Conservation (phyloP, 495 filamentous ascomycete species). For the Parathielavia hyrcaniae region DNA sequence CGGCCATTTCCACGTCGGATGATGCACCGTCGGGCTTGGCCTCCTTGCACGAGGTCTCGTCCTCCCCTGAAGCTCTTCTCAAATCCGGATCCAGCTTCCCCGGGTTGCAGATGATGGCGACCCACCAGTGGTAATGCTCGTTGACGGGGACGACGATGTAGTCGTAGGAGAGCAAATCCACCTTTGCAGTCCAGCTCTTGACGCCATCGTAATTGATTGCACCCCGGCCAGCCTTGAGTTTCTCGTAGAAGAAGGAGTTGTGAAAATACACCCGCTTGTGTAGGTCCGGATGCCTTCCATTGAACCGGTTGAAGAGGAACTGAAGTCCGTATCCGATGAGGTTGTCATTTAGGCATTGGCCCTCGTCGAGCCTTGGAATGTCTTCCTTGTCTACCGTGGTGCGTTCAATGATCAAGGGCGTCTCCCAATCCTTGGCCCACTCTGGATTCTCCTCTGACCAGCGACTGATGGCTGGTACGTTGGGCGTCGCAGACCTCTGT, state of each 20-base stretch:
- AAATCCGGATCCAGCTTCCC: constrained; percentile 44
- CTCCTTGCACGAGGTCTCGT: neutral
- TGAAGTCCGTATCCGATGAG: constrained; percentile 80
- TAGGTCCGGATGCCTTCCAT: constrained; percentile 49
- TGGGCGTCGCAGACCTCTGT: neutral
- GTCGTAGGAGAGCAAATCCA: constrained; percentile 79
- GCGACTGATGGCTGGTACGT: constrained; percentile 6
- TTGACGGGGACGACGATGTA: constrained; percentile 91
- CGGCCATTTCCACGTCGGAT: constrained; percentile 22
- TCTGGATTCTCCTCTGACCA: constrained; percentile 41
- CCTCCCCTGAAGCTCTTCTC: neutral
- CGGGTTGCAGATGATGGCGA: constrained; percentile 93
- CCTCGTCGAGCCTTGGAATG: constrained; percentile 70
- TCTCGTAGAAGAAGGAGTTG: constrained; percentile 86
- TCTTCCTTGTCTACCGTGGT: constrained; percentile 72
- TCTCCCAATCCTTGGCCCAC: constrained; percentile 44
- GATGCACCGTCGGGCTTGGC: neutral
- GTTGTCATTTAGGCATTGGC: constrained; percentile 89
- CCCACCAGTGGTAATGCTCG: constrained; percentile 82
- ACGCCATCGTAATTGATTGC: constrained; percentile 75
- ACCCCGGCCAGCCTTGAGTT: constrained; percentile 53
- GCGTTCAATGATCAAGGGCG: constrained; percentile 63
- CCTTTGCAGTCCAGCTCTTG: constrained; percentile 78
- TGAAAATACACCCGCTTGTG: constrained; percentile 72
- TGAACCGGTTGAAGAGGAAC: constrained; percentile 61